phyloP scores from a whole-genome alignment of 2,329 filamentous ascomycete genomes.

The Aspergillus spinulosporus region DNA sequence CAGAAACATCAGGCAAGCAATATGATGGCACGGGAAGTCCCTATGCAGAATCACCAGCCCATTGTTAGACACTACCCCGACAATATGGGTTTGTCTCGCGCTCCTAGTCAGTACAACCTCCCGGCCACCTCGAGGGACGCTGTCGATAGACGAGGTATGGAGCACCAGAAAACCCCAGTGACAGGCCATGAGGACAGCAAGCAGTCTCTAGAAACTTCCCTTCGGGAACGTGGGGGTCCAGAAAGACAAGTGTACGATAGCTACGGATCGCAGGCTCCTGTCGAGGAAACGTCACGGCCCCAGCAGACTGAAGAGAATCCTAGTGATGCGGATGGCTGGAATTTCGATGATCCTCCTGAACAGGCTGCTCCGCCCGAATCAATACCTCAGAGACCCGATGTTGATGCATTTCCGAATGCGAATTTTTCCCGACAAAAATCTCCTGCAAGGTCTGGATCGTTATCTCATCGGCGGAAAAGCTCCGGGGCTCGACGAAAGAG shows the following conservation, averaged over 20 bases:
- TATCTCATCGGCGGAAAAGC: conserved; percentile 75
- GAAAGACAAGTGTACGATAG: conserved; percentile 61
- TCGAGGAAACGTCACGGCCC: conserved; percentile 46
- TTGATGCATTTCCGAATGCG: conserved; percentile 80
- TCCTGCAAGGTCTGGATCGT: conserved; percentile 64
- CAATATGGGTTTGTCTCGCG: conserved; percentile 40
- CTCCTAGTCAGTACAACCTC: conserved; percentile 47
- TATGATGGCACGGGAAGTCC: conserved; percentile 53
- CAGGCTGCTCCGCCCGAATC: conserved; percentile 45
- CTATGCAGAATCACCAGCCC: conserved; percentile 61
- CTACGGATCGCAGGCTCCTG: conserved; percentile 54
- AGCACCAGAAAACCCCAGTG: conserved; percentile 50
- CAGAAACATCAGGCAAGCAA: conserved; percentile 48
- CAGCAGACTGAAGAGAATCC: conserved; percentile 50
- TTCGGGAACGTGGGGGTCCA: conserved; percentile 59
- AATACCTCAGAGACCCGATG: conserved; percentile 70
- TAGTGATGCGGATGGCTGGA: conserved; percentile 76
- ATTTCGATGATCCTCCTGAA: conserved; percentile 78
- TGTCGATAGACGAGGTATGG: conserved; percentile 42
- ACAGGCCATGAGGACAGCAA: conserved; percentile 56
- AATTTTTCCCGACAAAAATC: conserved; percentile 78
- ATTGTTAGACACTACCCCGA: conserved; percentile 52
- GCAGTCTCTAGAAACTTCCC: conserved; percentile 43
- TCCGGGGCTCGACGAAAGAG: conserved; percentile 70
- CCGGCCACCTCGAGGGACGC: conserved; percentile 42